phyloP scores from a whole-genome alignment of 495 filamentous ascomycete species.

The Pyrenopolyporus hunteri region DNA sequence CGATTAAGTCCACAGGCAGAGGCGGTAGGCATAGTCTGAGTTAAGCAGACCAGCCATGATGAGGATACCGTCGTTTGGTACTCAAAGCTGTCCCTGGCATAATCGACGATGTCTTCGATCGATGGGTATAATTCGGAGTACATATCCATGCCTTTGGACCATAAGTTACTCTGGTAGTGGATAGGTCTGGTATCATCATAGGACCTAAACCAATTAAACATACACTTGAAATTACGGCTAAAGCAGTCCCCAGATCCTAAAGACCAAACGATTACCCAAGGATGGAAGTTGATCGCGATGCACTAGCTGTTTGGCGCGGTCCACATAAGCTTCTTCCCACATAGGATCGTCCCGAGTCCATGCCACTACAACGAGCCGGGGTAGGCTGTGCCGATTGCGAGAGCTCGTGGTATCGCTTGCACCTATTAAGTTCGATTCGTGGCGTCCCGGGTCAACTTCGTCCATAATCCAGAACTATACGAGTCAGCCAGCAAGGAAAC shows the following conservation, averaged over 20 bases:
- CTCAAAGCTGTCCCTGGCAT: conserved; percentile 53
- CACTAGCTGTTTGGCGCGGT: conserved; percentile 67
- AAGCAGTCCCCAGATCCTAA: conserved; percentile 74
- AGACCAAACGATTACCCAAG: conserved; percentile 72
- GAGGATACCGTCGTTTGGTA: conserved; percentile 68
- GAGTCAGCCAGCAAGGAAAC: neutral
- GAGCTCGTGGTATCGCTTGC: conserved; percentile 39
- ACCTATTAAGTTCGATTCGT: conserved; percentile 63
- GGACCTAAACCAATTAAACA: conserved; percentile 65
- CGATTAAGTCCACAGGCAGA: neutral
- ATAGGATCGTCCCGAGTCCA: conserved; percentile 66
- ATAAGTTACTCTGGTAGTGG: conserved; percentile 69
- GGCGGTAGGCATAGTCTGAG: conserved; percentile 55
- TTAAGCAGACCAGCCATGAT: conserved; percentile 69
- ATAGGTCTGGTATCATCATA: conserved; percentile 63
- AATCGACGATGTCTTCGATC: conserved; percentile 55
- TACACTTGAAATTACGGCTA: conserved; percentile 66
- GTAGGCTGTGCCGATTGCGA: conserved; percentile 56
- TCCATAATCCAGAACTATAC: conserved; percentile 67
- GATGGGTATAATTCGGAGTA: conserved; percentile 70
- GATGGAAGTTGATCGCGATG: conserved; percentile 69
- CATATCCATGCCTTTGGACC: conserved; percentile 67
- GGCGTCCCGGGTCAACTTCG: conserved; percentile 74
- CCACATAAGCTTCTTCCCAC: conserved; percentile 70
- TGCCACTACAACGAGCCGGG: conserved; percentile 56